These are phyloP conservation scores for Fistulifera pelliculosa DNA, from an alignment of 108 stramenopile genomes.

Conservation along the genomic window DNA sequence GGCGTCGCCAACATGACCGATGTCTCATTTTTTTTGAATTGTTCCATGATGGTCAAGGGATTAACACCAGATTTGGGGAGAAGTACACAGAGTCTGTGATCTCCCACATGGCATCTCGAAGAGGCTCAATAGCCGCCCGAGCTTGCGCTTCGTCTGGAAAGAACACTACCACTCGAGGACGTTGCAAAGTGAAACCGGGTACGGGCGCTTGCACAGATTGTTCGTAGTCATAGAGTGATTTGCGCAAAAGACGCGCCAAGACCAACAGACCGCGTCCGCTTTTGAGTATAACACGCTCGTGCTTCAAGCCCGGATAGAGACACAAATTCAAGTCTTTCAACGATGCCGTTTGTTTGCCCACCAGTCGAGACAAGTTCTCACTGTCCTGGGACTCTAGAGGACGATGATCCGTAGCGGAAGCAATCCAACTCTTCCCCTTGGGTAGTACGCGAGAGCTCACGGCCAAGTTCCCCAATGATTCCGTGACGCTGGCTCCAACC, in stretches of 20 bases:
- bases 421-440: constrained; percentile 68
- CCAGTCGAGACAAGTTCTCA: constrained; percentile 1
- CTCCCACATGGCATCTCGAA: constrained; percentile 79
- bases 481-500: constrained; percentile 76
- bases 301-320: constrained; percentile 64
- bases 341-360: constrained; percentile 26
- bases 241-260: constrained; percentile 56
- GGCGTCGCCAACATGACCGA: constrained; percentile 74
- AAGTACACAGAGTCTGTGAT: constrained; percentile 63
- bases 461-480: constrained; percentile 63
- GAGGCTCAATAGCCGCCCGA: constrained; percentile 32
- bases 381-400: constrained; percentile 8
- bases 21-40: constrained; percentile 57
- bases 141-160: constrained; percentile 75
- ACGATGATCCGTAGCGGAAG: constrained; percentile 46
- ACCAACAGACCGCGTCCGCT: constrained; percentile 35
- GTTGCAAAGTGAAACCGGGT: constrained; percentile 9
- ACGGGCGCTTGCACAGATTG: constrained; percentile 2
- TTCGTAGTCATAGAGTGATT: constrained; percentile 61
- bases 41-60: constrained; percentile 64
- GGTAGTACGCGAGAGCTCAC: constrained; percentile 61
- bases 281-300: constrained; percentile 48
- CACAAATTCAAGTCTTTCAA: constrained; percentile 66
- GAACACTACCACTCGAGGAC: constrained; percentile 75
- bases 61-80: constrained; percentile 62